Evolutionary conservation across 768 basidiomycete species (phyloP).

Genomic region (Pleurotus pulmonarius): DNA sequence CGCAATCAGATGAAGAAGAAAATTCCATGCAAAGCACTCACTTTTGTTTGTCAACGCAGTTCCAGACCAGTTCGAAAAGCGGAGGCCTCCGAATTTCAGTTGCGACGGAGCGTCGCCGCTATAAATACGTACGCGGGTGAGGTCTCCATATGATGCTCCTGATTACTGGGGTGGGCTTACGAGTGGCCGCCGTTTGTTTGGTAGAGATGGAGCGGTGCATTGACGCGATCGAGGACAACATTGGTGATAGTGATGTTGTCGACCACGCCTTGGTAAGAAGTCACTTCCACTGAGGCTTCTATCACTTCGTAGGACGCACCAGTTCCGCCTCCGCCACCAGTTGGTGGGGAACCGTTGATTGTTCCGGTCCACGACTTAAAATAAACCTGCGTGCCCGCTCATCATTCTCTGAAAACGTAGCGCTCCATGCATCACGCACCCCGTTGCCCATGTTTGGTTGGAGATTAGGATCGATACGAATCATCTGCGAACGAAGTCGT

Average conservation of each 20-base stretch:
- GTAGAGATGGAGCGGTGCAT: conserved; percentile 41
- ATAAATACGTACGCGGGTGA: not conserved
- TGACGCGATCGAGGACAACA: conserved; percentile 44
- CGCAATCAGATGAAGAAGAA: not conserved
- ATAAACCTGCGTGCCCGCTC: conserved; percentile 34
- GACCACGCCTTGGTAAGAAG: conserved; percentile 31
- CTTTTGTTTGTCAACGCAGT: conserved; percentile 37
- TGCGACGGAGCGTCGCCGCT: conserved; percentile 49
- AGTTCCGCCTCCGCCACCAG: conserved; percentile 51
- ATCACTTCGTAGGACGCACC: conserved; percentile 23
- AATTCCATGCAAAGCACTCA: conserved; percentile 14
- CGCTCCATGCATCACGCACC: conserved; percentile 21
- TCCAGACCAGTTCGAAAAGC: conserved; percentile 44
- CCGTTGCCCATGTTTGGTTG: conserved; percentile 58
- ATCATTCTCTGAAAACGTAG: not conserved
- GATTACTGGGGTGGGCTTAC: conserved; percentile 20
- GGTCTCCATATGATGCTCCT: not conserved
- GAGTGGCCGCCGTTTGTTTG: conserved; percentile 49
- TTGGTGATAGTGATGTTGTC: conserved; percentile 39
- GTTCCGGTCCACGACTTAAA: conserved; percentile 55
- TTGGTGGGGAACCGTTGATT: conserved; percentile 49
- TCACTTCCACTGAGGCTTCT: not conserved
- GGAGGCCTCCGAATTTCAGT: conserved; percentile 42
- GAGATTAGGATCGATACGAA: conserved; percentile 40
- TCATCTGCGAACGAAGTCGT: conserved; percentile 27